These are phyloP conservation scores for Xylariaceae sp. DNA, from an alignment of 2,329 filamentous ascomycete species.

Conservation along the genomic window DNA sequence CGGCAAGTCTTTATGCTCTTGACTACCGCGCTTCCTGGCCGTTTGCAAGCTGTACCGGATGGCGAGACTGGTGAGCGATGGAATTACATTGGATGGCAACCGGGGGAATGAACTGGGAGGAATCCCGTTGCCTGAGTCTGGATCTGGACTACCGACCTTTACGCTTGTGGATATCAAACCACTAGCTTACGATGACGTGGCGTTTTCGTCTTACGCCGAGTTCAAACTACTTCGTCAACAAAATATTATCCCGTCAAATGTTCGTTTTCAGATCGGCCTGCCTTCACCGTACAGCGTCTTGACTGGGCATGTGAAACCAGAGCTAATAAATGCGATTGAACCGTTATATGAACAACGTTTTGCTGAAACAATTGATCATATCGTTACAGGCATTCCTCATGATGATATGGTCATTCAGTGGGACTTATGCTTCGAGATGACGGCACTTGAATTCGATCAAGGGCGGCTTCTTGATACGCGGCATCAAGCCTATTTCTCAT, in stretches of 20 bases:
- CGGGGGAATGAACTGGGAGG: slow-evolving; percentile 32
- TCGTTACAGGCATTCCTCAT: slow-evolving; percentile 29
- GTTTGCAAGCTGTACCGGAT: slow-evolving; percentile 33
- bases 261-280: slow-evolving; percentile 34
- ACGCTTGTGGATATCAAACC: slow-evolving; percentile 34
- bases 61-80: slow-evolving; percentile 35
- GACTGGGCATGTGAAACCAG: slow-evolving; percentile 30
- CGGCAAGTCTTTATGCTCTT: slow-evolving; percentile 33
- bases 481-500: slow-evolving; percentile 32
- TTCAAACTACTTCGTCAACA: slow-evolving; percentile 35
- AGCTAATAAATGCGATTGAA: slow-evolving; percentile 29
- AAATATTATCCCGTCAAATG: slow-evolving; percentile 24
- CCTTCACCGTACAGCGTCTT: slow-evolving; percentile 35
- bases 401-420: slow-evolving; percentile 37
- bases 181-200: slow-evolving; percentile 33
- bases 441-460: slow-evolving; percentile 32
- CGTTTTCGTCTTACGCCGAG: slow-evolving; percentile 33
- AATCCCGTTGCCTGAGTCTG: slow-evolving; percentile 27
- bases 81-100: slow-evolving; percentile 37
- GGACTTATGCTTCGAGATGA: slow-evolving; percentile 38
- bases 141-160: slow-evolving; percentile 26
- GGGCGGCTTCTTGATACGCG: slow-evolving; percentile 25
- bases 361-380: slow-evolving; percentile 28
- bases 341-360: slow-evolving; percentile 36
- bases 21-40: slow-evolving; percentile 30